Percentiles rank a stretch among this genome's conserved stretches.
Conservation (phyloP, 2,329 filamentous ascomycete genomes). For the Thermoascus crustaceus region DNA sequence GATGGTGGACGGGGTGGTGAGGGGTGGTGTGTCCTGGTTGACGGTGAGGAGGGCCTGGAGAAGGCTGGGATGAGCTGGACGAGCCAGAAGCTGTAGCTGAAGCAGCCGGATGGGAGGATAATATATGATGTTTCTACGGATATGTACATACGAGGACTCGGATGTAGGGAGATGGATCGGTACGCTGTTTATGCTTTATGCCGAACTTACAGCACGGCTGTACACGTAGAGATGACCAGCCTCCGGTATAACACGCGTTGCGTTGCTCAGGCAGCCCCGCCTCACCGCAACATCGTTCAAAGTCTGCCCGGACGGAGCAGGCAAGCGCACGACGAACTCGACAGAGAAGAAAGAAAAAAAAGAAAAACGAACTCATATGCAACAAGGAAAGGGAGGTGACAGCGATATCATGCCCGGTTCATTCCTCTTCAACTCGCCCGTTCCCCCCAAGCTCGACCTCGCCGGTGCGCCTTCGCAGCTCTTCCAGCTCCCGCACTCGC, state of each 20-base stretch:
- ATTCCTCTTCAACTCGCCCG: conserved; percentile 27
- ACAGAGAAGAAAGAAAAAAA: background rate
- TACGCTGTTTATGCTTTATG: background rate
- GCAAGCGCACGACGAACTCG: background rate
- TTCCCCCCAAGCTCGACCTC: conserved; percentile 32
- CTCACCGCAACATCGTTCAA: background rate
- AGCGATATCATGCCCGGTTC: conserved; percentile 13
- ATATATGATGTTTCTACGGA: too few species aligned
- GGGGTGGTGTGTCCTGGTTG: conserved; percentile 82
- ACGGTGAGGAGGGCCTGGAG: conserved; percentile 56
- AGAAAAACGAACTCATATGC: background rate
- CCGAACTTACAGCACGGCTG: background rate
- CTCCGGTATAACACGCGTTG: background rate
- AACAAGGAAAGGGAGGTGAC: too few species aligned
- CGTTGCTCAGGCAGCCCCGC: conserved; percentile 1
- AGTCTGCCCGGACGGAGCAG: background rate
- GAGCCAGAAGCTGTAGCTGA: conserved; percentile 31
- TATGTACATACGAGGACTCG: too few species aligned
- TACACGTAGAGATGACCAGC: background rate
- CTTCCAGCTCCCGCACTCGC: conserved; percentile 27
- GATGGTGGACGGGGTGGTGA: conserved; percentile 58
- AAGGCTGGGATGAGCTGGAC: conserved; percentile 50
- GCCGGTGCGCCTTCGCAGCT: conserved; percentile 29
- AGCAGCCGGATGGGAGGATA: conserved; percentile 5
- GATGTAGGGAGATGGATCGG: background rate